Evolutionary conservation across 2,329 filamentous ascomycete species (phyloP).

Genomic region (Cladobotryum protrusum): DNA sequence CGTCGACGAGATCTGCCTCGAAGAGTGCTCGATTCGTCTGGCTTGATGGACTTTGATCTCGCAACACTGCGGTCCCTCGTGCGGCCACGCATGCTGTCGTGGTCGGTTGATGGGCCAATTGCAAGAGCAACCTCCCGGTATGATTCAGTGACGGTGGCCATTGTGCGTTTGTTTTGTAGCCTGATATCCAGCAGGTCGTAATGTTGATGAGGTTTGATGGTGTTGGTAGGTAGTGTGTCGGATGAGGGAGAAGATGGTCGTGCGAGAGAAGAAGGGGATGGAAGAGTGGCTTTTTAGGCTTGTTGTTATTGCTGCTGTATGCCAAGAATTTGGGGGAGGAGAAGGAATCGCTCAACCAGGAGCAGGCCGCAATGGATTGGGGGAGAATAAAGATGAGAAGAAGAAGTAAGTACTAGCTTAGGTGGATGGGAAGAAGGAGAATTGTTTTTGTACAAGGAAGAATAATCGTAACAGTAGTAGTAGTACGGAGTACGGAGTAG

Average conservation of each 20-base stretch:
- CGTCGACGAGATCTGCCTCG: slow-evolving; percentile 36
- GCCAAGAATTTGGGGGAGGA: neutral
- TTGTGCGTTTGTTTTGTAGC: neutral
- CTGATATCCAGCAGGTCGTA: neutral
- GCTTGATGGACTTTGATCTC: slow-evolving; percentile 26
- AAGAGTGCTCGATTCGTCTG: slow-evolving; percentile 38
- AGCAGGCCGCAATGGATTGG: neutral
- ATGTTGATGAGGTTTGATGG: neutral
- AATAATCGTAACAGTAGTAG: too few relatives aligned
- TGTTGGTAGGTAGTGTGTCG: neutral
- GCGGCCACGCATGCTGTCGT: slow-evolving; percentile 30
- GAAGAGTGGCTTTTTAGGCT: neutral
- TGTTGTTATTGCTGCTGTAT: too few relatives aligned
- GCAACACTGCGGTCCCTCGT: slow-evolving; percentile 35
- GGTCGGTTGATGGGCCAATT: slow-evolving; percentile 19
- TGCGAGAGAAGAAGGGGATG: neutral
- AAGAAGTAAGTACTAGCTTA: neutral
- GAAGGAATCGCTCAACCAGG: neutral
- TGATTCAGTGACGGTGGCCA: slow-evolving; percentile 13
- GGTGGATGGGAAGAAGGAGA: neutral
- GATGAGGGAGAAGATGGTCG: neutral
- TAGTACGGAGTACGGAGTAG: too few relatives aligned
- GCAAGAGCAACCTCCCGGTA: slow-evolving; percentile 19
- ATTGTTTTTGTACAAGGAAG: neutral
- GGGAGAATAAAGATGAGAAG: too few relatives aligned